phyloP scores from a whole-genome alignment of 768 basidiomycete species.

The Mycena venus region DNA sequence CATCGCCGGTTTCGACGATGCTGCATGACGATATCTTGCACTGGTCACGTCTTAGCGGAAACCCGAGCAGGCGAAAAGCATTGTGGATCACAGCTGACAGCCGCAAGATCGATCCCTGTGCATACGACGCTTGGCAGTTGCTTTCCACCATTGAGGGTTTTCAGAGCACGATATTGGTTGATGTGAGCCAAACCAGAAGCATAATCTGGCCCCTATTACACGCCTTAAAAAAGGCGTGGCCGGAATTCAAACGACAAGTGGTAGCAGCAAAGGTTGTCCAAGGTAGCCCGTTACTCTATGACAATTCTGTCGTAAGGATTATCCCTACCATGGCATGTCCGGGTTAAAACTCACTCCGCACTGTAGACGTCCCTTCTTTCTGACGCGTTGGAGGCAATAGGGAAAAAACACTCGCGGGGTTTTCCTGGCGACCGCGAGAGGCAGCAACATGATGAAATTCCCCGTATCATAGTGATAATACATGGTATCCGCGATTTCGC shows the following conservation, averaged over 20 bases:
- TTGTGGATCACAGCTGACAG: neutral
- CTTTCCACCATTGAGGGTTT: neutral
- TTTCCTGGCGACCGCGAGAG: neutral
- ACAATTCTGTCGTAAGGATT: neutral
- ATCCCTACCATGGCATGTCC: neutral
- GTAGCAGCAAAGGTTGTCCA: neutral
- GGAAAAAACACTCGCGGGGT: neutral
- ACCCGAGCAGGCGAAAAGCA: neutral
- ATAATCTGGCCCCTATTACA: neutral
- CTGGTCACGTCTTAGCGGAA: neutral
- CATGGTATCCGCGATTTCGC: neutral
- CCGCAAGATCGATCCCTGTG: neutral
- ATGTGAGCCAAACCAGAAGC: neutral
- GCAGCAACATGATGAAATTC: neutral
- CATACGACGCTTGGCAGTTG: neutral
- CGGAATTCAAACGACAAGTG: neutral
- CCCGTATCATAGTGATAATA: neutral
- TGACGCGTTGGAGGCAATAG: neutral
- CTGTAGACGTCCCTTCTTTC: neutral
- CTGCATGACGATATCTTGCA: neutral
- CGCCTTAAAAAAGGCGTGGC: neutral
- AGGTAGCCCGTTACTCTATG: neutral
- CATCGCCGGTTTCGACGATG: neutral
- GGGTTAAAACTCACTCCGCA: neutral
- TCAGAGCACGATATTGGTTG: neutral